Evolutionary conservation across 2,329 filamentous ascomycete genomes (phyloP).

Genomic region (Achaetomium macrosporum): DNA sequence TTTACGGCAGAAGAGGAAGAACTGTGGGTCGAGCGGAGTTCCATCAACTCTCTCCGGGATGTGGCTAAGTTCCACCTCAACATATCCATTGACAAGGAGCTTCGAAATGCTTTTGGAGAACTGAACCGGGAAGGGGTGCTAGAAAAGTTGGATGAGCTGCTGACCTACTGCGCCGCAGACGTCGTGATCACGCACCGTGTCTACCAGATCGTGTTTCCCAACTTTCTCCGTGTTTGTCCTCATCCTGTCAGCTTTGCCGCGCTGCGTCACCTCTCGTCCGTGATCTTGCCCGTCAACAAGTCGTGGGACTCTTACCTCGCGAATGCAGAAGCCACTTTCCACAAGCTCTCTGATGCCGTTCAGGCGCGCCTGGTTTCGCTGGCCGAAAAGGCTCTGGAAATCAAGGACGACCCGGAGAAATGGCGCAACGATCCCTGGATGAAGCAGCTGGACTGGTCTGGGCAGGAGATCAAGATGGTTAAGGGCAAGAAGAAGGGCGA

Average conservation of each 20-base stretch:
- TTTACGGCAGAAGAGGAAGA: constrained; percentile 83
- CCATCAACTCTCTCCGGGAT: constrained; percentile 88
- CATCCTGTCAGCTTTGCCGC: constrained; percentile 97
- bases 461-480: constrained; percentile 83
- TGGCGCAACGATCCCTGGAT: constrained; percentile 86
- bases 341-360: constrained; percentile 69
- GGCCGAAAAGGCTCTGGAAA: constrained; percentile 68
- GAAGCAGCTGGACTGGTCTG: constrained; percentile 89
- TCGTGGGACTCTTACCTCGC: constrained; percentile 81
- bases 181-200: constrained; percentile 88
- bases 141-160: constrained; percentile 68
- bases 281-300: constrained; percentile 84
- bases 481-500: constrained; percentile 87
- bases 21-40: constrained; percentile 90
- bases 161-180: constrained; percentile 93
- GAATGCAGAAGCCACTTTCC: constrained; percentile 81
- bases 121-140: constrained; percentile 66
- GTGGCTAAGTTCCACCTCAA: constrained; percentile 96
- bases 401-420: constrained; percentile 62
- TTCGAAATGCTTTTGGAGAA: constrained; percentile 80
- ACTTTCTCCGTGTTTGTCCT: constrained; percentile 83
- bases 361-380: constrained; percentile 67
- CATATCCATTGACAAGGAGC: constrained; percentile 82
- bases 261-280: constrained; percentile 83
- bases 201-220: constrained; percentile 89